phyloP scores from a whole-genome alignment of 768 basidiomycete species.

The Chalciporus sphaerocephalus region DNA sequence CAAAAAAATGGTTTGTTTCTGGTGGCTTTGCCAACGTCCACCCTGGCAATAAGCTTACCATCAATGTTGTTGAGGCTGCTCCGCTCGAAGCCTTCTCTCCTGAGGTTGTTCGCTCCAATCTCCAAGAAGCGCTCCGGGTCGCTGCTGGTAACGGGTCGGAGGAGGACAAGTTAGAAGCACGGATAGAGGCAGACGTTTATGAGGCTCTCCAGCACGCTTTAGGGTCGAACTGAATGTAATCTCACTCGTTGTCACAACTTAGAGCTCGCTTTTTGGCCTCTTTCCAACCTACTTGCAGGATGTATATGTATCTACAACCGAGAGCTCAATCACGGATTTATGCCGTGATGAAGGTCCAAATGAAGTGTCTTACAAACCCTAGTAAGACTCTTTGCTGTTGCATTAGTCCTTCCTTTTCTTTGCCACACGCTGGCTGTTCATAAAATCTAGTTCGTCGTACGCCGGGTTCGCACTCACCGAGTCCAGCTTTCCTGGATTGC shows the following conservation, averaged over 20 bases:
- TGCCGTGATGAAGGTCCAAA: neutral
- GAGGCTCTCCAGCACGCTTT: slow-evolving; percentile 91
- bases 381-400: neutral
- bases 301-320: neutral
- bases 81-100: slow-evolving; percentile 84
- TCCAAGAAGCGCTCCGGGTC: slow-evolving; percentile 84
- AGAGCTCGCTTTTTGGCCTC: slow-evolving; percentile 9
- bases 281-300: neutral
- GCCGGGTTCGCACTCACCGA: neutral
- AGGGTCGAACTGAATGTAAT: slow-evolving; percentile 38
- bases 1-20: slow-evolving; percentile 98
- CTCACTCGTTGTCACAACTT: slow-evolving; percentile 5
- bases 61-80: slow-evolving; percentile 96
- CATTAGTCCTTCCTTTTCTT: neutral
- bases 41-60: slow-evolving; percentile 92
- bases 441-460: neutral
- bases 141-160: slow-evolving; percentile 82
- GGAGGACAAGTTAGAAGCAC: slow-evolving; percentile 89
- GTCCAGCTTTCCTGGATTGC: neutral
- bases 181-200: slow-evolving; percentile 93
- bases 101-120: slow-evolving; percentile 88
- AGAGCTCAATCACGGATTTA: neutral
- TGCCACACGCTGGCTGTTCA: neutral
- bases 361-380: neutral
- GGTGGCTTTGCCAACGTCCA: slow-evolving; percentile 98